Evolutionary conservation across 1,284 basidiomycete species (phyloP), one percentile per base, ranked within the genome.

Genomic region (Trichosporon asahii): DNA sequence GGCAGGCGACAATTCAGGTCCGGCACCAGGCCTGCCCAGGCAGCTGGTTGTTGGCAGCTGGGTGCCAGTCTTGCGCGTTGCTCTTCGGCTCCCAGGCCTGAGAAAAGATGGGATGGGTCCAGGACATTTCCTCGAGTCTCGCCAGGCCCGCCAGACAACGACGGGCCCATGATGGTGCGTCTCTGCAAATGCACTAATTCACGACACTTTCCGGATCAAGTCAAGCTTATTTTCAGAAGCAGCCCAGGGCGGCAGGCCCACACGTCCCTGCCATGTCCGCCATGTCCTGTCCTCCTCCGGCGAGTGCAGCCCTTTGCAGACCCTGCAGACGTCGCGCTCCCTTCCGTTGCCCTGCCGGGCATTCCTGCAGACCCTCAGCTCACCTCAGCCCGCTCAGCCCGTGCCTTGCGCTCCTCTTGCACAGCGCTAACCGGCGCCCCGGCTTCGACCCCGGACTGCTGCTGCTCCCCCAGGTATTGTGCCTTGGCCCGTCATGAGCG

Each of bases 401-500:
- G 49, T 53, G 8, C 49, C 49, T 53, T 53, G n/a, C 49, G 49
- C 49, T 21, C 21, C 21, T 53, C 21, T 9, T 53, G 49, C 49
- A 23, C 49, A 25, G 29, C 27, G 57, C 6, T 61, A 31, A n/a
- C 57, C 57, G 57, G 57, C 57, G 57, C 57, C 57, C 57, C 57
- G 57, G 57, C n/a, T 31, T 61, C 57, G 8, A 61, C 57, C 57
- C 57, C 57, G 57, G 57, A 61, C 29, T 33, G 23, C 55, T 60
- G 27, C 57, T n/a, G 27, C 27, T 61, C 57, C 57, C 29, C 55
- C 57, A 61, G 27, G 57, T 31, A 31, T 61, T 61, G 57, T 61
- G 27, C 57, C 57, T n/a, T n/a, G 21, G n/a, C 49, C n/a, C 21
- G 9, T 53, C 9, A 53, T 53, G 49, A 53, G 21, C 49, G 49